A percentile compares a stretch with the other conserved stretches of the same genome.
phyloP scores from a whole-genome alignment of 139 green algal species.

The Coelastrella sp. region DNA sequence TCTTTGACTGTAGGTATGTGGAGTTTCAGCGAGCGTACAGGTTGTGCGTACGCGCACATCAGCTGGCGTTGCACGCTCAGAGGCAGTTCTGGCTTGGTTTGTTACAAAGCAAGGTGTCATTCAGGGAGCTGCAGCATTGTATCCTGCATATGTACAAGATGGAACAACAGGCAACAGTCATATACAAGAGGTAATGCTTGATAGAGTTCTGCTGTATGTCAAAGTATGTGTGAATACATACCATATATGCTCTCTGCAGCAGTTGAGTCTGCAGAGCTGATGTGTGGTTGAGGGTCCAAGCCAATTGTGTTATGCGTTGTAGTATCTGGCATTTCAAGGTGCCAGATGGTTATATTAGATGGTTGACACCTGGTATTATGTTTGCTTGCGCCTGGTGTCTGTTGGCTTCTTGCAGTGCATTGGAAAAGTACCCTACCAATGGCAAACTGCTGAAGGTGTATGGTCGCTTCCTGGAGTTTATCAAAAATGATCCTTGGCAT shows the following conservation, averaged over 20 bases:
- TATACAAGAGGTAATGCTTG: slow-evolving; percentile 41
- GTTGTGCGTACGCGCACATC: slow-evolving; percentile 46
- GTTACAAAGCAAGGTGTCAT: slow-evolving; percentile 53
- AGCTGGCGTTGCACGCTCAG: slow-evolving; percentile 52
- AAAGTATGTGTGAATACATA: no score
- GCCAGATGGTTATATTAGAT: no score
- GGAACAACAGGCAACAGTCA: not conserved
- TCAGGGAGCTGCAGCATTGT: slow-evolving; percentile 41
- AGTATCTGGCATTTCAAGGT: no score
- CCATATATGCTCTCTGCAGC: no score
- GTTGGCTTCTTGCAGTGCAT: not conserved
- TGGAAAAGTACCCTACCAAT: slow-evolving; percentile 50
- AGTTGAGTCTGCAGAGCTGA: no score
- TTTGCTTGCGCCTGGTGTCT: no score
- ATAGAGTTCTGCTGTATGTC: no score
- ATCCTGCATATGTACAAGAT: not conserved
- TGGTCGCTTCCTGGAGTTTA: slow-evolving; percentile 55
- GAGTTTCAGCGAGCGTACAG: slow-evolving; percentile 51
- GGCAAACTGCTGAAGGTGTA: slow-evolving; percentile 55
- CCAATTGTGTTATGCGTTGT: no score
- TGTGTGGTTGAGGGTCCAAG: no score
- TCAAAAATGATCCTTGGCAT: slow-evolving; percentile 57
- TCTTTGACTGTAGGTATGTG: slow-evolving; percentile 22
- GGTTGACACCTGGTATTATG: no score
- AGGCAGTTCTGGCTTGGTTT: slow-evolving; percentile 57